Percentiles rank a stretch among this genome's conserved stretches.
Evolutionary conservation across 2,329 filamentous ascomycete species (phyloP).

Genomic region (Fusarium annulatum): DNA sequence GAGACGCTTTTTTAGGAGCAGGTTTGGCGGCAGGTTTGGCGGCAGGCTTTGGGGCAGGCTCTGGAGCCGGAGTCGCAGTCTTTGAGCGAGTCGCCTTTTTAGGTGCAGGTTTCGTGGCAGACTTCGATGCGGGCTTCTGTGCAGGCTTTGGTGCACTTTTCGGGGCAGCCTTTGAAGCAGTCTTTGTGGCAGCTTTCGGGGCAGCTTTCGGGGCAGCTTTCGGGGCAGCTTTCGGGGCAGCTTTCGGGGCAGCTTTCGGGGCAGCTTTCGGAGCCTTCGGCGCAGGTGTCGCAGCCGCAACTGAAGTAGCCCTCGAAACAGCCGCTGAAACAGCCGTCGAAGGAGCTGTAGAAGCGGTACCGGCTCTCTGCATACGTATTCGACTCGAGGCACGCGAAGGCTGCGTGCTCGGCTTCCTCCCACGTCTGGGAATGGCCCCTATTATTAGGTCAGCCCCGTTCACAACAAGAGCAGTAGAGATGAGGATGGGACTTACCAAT

Average conservation of each 20-base stretch:
- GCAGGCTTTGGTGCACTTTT: background rate
- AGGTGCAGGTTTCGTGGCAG: background rate
- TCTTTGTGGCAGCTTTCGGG: background rate
- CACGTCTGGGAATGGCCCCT: background rate
- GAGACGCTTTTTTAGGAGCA: background rate
- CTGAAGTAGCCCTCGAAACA: background rate
- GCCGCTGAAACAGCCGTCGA: background rate
- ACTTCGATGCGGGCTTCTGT: background rate
- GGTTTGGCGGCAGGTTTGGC: background rate
- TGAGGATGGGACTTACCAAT: background rate
- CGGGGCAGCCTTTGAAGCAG: background rate
- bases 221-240: too few relatives aligned
- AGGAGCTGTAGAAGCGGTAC: background rate
- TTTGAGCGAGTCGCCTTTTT: background rate
- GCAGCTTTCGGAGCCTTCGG: background rate
- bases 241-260: fast-evolving
- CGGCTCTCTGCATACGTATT: background rate
- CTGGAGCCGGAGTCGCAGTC: background rate
- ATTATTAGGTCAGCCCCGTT: background rate
- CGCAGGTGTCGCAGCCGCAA: background rate
- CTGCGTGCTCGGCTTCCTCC: background rate
- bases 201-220: background rate
- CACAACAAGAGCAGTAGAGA: fast-evolving
- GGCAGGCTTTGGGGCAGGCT: background rate
- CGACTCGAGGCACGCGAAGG: constrained; percentile 26